Evolutionary conservation across 2,329 filamentous ascomycete species (phyloP), one percentile per base, ranked within the genome.

Genomic region (Fusarium cicatricum): DNA sequence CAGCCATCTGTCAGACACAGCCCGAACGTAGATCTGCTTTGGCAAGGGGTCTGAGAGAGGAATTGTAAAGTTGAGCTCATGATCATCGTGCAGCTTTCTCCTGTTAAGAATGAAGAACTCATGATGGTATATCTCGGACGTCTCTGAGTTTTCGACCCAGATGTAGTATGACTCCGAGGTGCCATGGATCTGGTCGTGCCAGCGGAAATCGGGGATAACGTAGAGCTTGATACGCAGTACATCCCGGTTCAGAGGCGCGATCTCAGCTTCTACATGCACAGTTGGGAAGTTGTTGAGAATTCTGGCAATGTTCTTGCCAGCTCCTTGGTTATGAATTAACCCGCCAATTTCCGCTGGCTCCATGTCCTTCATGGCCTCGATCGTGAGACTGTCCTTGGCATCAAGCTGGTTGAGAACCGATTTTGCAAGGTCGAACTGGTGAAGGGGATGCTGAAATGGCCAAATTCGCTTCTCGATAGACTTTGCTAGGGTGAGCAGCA

Each of bases 81-180:
- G 95, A n/a, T 95, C 91, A 71, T 98, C 93, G 64, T 96, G 86
- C 3, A 99, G 82, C 80, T 97, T 97, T 74, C 86, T 91, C 60
- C 92, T 84, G 58, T 87, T 96, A 6, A 99, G 82, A 52, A 99
- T 95, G 76, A 99, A 98, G 75, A 90, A 97, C 72, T 99, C 95
- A 63, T 98, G 91, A 68, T 99, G 95, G 69, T 97, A 98, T 34
- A 99, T 98, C 74, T 98, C 93, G 0, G 92, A 93, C 0, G 93
- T 97, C 68, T 98, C 95, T 0, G 94, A 97, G 72, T 98, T 97
- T 74, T 99, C 95, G 3, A 99, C 94, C 96, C 95, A 99, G 53
- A 99, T 90, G 85, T 96, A 99, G 77, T 96, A 99, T 4, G 94
- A 94, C 70, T 99, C 95, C 0, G 94, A 97, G 3, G 88, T 92